Conservation (phyloP, 331 rosid genomes). For the Malus hybrid region DNA sequence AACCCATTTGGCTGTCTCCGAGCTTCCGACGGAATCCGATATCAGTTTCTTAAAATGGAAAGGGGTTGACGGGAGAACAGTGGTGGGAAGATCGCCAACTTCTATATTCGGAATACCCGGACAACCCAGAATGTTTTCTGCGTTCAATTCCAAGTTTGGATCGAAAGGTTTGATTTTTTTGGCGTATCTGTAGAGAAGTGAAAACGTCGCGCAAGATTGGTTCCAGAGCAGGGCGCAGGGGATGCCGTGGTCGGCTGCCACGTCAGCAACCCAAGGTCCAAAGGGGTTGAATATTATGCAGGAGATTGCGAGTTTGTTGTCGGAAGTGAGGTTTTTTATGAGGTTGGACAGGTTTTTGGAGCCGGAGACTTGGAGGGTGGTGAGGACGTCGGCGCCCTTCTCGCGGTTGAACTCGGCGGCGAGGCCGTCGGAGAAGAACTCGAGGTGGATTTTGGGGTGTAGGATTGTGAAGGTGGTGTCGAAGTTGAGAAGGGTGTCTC, state of each 20-base stretch:
- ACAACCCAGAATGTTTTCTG: slow-evolving; percentile 7
- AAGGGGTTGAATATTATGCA: slow-evolving; percentile 42
- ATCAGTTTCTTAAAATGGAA: not conserved
- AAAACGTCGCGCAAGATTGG: slow-evolving; percentile 40
- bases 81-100: slow-evolving; percentile 41
- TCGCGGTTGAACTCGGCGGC: slow-evolving; percentile 31
- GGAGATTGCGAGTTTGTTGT: not conserved
- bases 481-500: slow-evolving; percentile 16
- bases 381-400: not conserved
- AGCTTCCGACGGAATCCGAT: not conserved
- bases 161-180: slow-evolving; percentile 12
- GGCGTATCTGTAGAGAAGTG: slow-evolving; percentile 37
- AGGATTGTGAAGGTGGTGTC: not conserved
- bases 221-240: slow-evolving; percentile 64
- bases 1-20: slow-evolving; percentile 43
- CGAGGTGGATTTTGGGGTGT: slow-evolving; percentile 14
- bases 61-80: slow-evolving; percentile 34
- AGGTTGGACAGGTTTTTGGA: slow-evolving; percentile 30
- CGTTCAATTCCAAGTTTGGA: slow-evolving; percentile 13
- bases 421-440: slow-evolving; percentile 58
- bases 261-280: slow-evolving; percentile 37
- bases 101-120: slow-evolving; percentile 36
- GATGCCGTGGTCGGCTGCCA: slow-evolving; percentile 16
- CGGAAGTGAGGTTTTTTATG: slow-evolving; percentile 11
- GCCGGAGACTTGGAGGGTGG: slow-evolving; percentile 12